Conservation (phyloP, 2,329 filamentous ascomycete species). For the Sporothrix euskadiensis region DNA sequence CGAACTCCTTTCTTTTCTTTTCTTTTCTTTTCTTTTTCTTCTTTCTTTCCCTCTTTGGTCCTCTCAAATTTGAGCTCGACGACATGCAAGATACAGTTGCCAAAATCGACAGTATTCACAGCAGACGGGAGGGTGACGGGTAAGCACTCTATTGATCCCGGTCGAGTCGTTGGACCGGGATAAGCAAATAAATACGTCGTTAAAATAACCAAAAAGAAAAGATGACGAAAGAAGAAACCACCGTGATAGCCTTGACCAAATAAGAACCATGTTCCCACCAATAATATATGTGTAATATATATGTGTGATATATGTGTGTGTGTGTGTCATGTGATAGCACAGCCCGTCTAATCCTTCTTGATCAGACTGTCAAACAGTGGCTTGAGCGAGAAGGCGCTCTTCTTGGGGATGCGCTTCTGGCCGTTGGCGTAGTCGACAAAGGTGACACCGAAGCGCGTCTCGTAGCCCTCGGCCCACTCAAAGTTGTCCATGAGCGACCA, state of each 20-base stretch:
- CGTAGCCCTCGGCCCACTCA: constrained; percentile 89
- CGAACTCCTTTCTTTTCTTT: not conserved
- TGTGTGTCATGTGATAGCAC: not conserved
- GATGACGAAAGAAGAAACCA: not conserved
- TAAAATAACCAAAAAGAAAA: not conserved
- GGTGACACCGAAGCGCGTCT: constrained; percentile 80
- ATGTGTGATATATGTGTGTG: not conserved
- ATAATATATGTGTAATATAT: not conserved
- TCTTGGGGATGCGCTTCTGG: constrained; percentile 80
- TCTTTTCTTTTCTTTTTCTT: too few relatives aligned
- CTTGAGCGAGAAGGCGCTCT: constrained; percentile 72
- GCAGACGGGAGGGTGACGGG: not conserved
- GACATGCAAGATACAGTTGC: not conserved
- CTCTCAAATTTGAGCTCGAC: not conserved
- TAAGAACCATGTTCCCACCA: constrained; percentile 10
- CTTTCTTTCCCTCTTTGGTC: too few relatives aligned
- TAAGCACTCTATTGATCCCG: constrained; percentile 6
- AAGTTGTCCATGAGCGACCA: constrained; percentile 92
- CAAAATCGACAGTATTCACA: not conserved
- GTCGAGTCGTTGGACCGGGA: constrained; percentile 2
- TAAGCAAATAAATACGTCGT: not conserved
- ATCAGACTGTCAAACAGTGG: constrained; percentile 71
- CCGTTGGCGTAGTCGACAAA: constrained; percentile 79
- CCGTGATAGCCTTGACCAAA: constrained; percentile 1
- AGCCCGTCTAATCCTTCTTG: constrained; percentile 53